phyloP scores from a whole-genome alignment of 2,329 filamentous ascomycete species.

The Ilyonectria sp. region DNA sequence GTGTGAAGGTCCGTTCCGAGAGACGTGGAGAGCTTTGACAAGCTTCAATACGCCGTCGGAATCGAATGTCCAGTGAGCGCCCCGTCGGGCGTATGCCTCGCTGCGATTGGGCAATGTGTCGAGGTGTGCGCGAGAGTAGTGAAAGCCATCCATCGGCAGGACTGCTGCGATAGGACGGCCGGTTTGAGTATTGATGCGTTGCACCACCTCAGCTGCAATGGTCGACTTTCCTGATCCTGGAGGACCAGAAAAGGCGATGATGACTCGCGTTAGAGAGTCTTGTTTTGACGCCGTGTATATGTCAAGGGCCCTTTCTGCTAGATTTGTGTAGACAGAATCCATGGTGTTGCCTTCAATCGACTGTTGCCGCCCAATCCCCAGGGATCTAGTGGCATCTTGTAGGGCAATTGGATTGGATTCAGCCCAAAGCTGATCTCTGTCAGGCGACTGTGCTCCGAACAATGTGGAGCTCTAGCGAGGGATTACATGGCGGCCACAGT shows the following conservation, averaged over 20 bases:
- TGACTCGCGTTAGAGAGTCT: neutral
- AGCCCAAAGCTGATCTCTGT: neutral
- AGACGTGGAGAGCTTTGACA: conserved; percentile 11
- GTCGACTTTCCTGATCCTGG: conserved; percentile 25
- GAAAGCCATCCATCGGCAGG: conserved; percentile 24
- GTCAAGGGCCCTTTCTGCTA: conserved; percentile 11
- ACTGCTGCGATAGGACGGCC: neutral
- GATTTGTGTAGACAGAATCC: conserved; percentile 13
- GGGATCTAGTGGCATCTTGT: neutral
- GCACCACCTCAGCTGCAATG: conserved; percentile 20
- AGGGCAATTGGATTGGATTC: neutral
- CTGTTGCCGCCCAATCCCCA: neutral
- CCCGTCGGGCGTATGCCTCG: conserved; percentile 14
- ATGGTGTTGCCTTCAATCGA: neutral
- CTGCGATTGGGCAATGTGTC: conserved; percentile 9
- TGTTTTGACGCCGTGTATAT: neutral
- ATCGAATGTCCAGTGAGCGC: conserved; percentile 23
- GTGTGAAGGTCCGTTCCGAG: neutral
- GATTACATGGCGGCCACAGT: no score
- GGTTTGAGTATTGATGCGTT: conserved; percentile 19
- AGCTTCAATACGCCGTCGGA: conserved; percentile 7
- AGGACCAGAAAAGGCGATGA: conserved; percentile 19
- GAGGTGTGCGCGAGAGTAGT: conserved; percentile 9
- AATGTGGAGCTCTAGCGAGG: neutral
- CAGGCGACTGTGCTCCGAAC: neutral